A percentile compares a stretch with the other conserved stretches of the same genome.
phyloP scores from a whole-genome alignment of 73 alveolate genomes.

The Tetrahymena elliotti region DNA sequence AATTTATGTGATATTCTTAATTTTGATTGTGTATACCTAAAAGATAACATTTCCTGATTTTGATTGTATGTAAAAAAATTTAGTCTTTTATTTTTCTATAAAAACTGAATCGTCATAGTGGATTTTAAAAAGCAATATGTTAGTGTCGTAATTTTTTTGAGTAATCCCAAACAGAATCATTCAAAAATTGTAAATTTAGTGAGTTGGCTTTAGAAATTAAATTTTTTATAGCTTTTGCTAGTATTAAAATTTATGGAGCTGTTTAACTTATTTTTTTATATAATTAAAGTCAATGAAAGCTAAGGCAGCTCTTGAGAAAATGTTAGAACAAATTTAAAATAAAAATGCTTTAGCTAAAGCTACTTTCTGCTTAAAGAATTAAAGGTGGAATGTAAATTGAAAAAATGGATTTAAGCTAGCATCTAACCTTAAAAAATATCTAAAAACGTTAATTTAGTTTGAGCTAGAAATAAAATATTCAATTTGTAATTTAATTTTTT shows the following conservation, averaged over 20 bases:
- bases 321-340: too few relatives aligned
- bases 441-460: background rate
- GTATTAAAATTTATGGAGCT: background rate
- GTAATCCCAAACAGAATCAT: background rate
- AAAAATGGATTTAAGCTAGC: background rate
- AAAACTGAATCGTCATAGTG: background rate
- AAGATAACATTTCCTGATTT: background rate
- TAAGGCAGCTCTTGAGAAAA: background rate
- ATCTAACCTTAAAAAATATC: background rate
- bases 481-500: background rate
- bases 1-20: background rate
- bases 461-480: too few relatives aligned
- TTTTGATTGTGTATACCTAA: too few relatives aligned
- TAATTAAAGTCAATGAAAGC: too few relatives aligned
- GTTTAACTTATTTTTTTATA: too few relatives aligned
- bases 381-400: background rate
- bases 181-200: too few relatives aligned
- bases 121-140: too few relatives aligned
- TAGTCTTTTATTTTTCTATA: background rate
- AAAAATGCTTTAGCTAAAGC: too few relatives aligned
- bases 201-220: background rate
- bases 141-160: too few relatives aligned
- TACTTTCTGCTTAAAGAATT: background rate
- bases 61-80: too few relatives aligned
- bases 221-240: background rate